Base-by-base conservation (phyloP, 148 eudicot species). In the Dianthus caryophyllus region DNA sequence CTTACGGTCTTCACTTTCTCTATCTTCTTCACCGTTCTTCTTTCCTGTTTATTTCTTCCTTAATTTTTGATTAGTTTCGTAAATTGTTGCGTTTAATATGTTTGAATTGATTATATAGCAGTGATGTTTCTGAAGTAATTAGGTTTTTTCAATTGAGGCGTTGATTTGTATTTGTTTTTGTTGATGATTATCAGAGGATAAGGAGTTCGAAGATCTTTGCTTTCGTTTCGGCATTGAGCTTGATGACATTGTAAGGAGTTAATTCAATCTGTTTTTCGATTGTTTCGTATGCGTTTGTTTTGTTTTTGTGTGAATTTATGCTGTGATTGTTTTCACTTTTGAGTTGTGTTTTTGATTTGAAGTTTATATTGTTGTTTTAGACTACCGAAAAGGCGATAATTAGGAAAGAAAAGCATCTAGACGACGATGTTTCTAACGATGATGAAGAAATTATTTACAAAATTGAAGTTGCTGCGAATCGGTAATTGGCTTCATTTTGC, bases 151-250 rank as follows among this genome's bases (percentile, higher is more conserved):
- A n/a, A n/a, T n/a, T n/a, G n/a, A n/a, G n/a, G n/a, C n/a, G n/a
- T n/a, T 17, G 4, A 29, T 66, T 65, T 13, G 26, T 6, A 2
- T 4, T 17, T 15, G 2, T 4, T 50, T 26, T 31, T 5, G 43
- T 5, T 39, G 59, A 30, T 18, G 41, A 61, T 47, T 72, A 31
- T 36, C 78, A 87, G 94, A 81, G 41, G 82, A 87, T 53, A 67
- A 76, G 62, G 86, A 85, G 66, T 90, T 90, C 52, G 97, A 84
- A 33, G 88, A 84, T 22, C 71, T 95, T 58, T 95, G 99, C 84
- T 95, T 90, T 69, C 75, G 80, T 49, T 95, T 90, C 47, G 99
- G 99, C 53, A 95, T 94, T 46, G 99, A 95, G 87, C 99, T 95
- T 15, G 99, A 95, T 76, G 99, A 88, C 64, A 87, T 95, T 56